A percentile compares a stretch with the other conserved stretches of the same genome.
These are phyloP conservation scores for Sarcodon sp. DNA, from an alignment of 768 basidiomycete genomes.

Conservation along the genomic window DNA sequence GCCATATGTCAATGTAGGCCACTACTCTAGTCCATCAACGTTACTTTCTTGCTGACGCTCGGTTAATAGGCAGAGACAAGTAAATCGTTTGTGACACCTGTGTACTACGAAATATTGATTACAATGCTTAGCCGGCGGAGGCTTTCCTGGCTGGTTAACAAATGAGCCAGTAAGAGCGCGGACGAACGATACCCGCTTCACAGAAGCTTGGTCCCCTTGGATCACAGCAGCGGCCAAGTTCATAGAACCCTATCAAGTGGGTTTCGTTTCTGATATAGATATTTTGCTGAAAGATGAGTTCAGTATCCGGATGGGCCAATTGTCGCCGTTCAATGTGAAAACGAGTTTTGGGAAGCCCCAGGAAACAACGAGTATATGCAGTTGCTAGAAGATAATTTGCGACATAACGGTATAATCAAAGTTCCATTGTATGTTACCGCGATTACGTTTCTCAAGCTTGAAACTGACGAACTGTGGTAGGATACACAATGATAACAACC, in stretches of 20 bases:
- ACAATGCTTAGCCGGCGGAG: conserved; percentile 7
- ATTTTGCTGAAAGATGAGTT: no score
- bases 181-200: conserved; percentile 9
- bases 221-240: conserved; percentile 7
- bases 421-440: conserved; percentile 7
- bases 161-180: conserved; percentile 10
- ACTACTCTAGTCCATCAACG: background rate
- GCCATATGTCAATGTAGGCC: conserved; percentile 13
- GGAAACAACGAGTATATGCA: conserved; percentile 11
- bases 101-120: background rate
- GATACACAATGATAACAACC: conserved; percentile 11
- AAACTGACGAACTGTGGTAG: background rate
- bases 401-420: conserved; percentile 9
- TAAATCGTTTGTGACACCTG: background rate
- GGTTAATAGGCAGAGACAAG: conserved; percentile 10
- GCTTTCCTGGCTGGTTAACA: conserved; percentile 14
- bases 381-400: conserved; percentile 9
- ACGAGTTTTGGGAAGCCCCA: conserved; percentile 10
- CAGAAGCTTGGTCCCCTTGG: conserved; percentile 12
- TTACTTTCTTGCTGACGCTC: background rate
- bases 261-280: background rate
- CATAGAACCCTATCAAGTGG: conserved; percentile 9
- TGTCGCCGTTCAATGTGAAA: conserved; percentile 12
- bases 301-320: conserved; percentile 13
- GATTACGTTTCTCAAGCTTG: background rate